phyloP scores from a whole-genome alignment of 345 rosid species.

The rapeseed (Brassica napus) region Da-Ae NC_063450.1:44696001-44696500 shows the following conservation, averaged over 20 bases:
- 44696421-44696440: conserved; percentile 68
- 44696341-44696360: background rate
- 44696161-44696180: too few species aligned
- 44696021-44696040: conserved; percentile 62
- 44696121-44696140: too few species aligned
- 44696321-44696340: background rate
- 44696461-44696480: conserved; percentile 61
- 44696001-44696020: conserved; percentile 66
- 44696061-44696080: conserved; percentile 83
- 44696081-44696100: conserved; percentile 76
- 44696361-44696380: background rate
- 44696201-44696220: too few species aligned
- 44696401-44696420: conserved; percentile 74
- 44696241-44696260: too few species aligned
- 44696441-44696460: conserved; percentile 56
- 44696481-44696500: conserved; percentile 41
- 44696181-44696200: too few species aligned
- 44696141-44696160: too few species aligned
- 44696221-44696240: too few species aligned
- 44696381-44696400: conserved; percentile 11
- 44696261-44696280: too few species aligned
- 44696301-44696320: too few species aligned
- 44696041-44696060: conserved; percentile 84
- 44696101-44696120: background rate
- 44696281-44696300: too few species aligned